A percentile compares a stretch with the other conserved stretches of the same genome.
phyloP scores from a whole-genome alignment of 345 rosid species.

The Brassica rapa region DNA sequence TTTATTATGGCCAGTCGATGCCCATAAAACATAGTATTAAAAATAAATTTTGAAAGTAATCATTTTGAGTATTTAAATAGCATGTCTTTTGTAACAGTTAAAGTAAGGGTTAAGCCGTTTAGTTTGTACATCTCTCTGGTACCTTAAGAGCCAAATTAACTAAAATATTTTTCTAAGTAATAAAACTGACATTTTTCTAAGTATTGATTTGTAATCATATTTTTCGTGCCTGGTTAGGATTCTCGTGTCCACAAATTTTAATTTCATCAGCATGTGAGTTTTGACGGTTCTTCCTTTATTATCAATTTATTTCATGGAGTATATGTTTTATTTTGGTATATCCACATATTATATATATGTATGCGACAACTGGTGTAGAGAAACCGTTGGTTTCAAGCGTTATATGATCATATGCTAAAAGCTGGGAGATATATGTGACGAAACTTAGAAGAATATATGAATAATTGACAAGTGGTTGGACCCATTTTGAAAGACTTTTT shows the following conservation, averaged over 20 bases:
- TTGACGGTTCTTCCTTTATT: slow-evolving; percentile 27
- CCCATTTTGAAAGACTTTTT: not conserved
- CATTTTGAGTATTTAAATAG: not conserved
- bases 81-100: not conserved
- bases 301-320: not conserved
- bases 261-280: slow-evolving; percentile 19
- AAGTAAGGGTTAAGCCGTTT: not conserved
- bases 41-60: not conserved
- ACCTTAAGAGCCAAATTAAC: not conserved
- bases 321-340: slow-evolving; percentile 15
- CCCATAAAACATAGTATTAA: not conserved
- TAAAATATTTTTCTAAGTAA: not conserved
- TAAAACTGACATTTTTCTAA: not conserved
- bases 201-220: not conserved
- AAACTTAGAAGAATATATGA: slow-evolving; percentile 14
- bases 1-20: not conserved
- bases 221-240: not conserved
- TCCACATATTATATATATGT: slow-evolving; percentile 2
- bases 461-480: slow-evolving; percentile 35
- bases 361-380: slow-evolving; percentile 22
- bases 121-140: slow-evolving; percentile 7
- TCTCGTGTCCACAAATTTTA: slow-evolving; percentile 29
- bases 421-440: slow-evolving; percentile 21
- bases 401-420: slow-evolving; percentile 26
- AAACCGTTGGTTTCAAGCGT: slow-evolving; percentile 26